Percentiles rank a stretch among this genome's conserved stretches.
Conservation (phyloP, 306 rosid genomes). For the Lupinus albus region DNA sequence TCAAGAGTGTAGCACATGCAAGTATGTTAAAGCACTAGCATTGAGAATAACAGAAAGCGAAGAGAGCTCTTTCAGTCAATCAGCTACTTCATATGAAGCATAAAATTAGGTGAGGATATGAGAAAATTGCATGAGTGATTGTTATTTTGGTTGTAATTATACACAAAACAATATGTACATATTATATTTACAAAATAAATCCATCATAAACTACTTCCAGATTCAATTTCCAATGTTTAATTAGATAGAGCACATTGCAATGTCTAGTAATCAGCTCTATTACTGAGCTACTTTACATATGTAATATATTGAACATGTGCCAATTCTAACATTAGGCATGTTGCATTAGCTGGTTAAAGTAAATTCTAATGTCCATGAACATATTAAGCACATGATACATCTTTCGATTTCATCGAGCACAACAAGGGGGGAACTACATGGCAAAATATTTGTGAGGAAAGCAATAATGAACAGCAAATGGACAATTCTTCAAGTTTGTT, state of each 20-base stretch:
- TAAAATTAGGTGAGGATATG: no score
- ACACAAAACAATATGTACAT: no score
- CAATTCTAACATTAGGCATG: background rate
- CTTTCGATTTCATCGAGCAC: conserved; percentile 10
- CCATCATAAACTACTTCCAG: no score
- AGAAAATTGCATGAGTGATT: no score
- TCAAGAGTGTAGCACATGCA: conserved; percentile 1
- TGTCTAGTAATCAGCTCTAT: no score
- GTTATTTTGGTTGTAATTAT: no score
- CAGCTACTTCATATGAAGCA: background rate
- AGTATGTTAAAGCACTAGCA: conserved; percentile 20
- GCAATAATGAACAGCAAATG: conserved; percentile 21
- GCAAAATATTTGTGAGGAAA: background rate
- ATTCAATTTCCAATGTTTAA: no score
- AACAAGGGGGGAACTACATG: background rate
- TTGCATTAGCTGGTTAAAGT: conserved; percentile 17
- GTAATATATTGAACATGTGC: no score
- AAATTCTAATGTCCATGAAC: conserved; percentile 3
- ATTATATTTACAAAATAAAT: no score
- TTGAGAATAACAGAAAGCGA: conserved; percentile 15
- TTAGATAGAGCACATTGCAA: no score
- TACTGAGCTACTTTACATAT: no score
- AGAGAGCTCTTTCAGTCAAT: conserved; percentile 11
- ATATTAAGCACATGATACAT: conserved; percentile 3
- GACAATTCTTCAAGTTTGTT: conserved; percentile 15